A percentile compares a stretch with the other conserved stretches of the same genome.
Evolutionary conservation across 305 asterid genomes (phyloP).

Genomic region (Fraxinus latifolia): DNA sequence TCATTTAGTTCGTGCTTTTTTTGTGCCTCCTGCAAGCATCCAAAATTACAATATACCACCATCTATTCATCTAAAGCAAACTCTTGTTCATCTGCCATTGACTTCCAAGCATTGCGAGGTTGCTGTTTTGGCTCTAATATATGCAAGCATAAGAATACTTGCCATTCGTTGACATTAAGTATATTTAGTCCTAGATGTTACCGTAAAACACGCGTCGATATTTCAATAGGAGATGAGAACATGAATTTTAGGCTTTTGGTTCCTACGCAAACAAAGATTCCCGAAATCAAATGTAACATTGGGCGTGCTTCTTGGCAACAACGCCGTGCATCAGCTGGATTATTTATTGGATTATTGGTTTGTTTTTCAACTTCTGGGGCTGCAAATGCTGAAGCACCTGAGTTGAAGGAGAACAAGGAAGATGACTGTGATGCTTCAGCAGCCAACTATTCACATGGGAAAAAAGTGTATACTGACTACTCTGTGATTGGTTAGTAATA

Average conservation of each 20-base stretch:
- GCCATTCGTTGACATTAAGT: conserved; percentile 40
- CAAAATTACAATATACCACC: conserved; percentile 25
- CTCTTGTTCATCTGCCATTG: conserved; percentile 27
- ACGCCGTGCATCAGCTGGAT: conserved; percentile 39
- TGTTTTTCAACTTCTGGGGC: conserved; percentile 55
- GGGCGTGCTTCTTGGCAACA: conserved; percentile 45
- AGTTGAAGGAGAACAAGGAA: conserved; percentile 35
- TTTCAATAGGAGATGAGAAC: conserved; percentile 38
- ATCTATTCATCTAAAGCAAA: conserved; percentile 25
- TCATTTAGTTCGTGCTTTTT: conserved; percentile 33
- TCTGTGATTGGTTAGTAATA: conserved; percentile 62
- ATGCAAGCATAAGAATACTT: conserved; percentile 31
- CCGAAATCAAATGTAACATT: conserved; percentile 28
- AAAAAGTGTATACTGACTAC: conserved; percentile 61
- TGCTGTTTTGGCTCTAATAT: conserved; percentile 25
- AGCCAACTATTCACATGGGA: conserved; percentile 43
- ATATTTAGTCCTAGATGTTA: conserved; percentile 26
- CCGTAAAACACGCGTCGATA: conserved; percentile 28
- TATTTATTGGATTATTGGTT: conserved; percentile 51
- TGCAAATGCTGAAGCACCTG: conserved; percentile 57
- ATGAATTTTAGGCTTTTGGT: conserved; percentile 43
- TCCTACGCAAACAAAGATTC: conserved; percentile 33
- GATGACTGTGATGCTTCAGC: conserved; percentile 27
- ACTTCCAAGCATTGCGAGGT: conserved; percentile 37
- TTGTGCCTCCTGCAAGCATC: conserved; percentile 31